phyloP scores from a whole-genome alignment of 2,329 filamentous ascomycete genomes.

The Exophiala xenobiotica region DNA sequence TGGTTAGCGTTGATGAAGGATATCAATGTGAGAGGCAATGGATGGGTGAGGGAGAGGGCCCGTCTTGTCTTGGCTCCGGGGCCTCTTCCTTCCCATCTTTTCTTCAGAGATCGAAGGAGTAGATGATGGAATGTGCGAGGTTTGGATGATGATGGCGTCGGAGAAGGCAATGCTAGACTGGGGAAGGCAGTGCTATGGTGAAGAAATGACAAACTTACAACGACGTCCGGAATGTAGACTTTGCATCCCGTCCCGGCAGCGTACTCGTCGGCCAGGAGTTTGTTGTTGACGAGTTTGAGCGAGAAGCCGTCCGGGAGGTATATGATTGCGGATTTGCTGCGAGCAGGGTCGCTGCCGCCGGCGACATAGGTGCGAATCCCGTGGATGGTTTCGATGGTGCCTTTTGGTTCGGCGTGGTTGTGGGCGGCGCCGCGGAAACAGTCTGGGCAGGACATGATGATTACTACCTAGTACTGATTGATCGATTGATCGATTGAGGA shows the following conservation, averaged over 20 bases:
- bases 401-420: constrained; percentile 44
- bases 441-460: constrained; percentile 34
- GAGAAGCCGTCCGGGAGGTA: constrained; percentile 58
- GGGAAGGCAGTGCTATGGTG: not conserved
- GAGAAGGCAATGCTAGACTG: too few relatives aligned
- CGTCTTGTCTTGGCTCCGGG: too few relatives aligned
- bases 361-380: constrained; percentile 52
- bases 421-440: constrained; percentile 53
- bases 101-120: too few relatives aligned
- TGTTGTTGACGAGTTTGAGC: constrained; percentile 55
- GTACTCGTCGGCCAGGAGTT: constrained; percentile 55
- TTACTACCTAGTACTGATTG: too few relatives aligned
- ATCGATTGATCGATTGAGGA: too few relatives aligned
- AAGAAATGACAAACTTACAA: constrained; percentile 9
- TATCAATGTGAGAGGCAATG: too few relatives aligned
- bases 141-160: too few relatives aligned
- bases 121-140: too few relatives aligned
- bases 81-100: too few relatives aligned
- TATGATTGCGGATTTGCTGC: constrained; percentile 43
- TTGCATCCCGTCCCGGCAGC: constrained; percentile 38
- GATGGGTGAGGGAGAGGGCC: too few relatives aligned
- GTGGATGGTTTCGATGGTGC: constrained; percentile 48
- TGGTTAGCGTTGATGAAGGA: too few relatives aligned
- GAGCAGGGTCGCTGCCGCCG: constrained; percentile 36
- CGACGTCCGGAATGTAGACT: constrained; percentile 33